Base-by-base conservation (phyloP, 768 basidiomycete genomes). In the Amanita jacksonii region DNA sequence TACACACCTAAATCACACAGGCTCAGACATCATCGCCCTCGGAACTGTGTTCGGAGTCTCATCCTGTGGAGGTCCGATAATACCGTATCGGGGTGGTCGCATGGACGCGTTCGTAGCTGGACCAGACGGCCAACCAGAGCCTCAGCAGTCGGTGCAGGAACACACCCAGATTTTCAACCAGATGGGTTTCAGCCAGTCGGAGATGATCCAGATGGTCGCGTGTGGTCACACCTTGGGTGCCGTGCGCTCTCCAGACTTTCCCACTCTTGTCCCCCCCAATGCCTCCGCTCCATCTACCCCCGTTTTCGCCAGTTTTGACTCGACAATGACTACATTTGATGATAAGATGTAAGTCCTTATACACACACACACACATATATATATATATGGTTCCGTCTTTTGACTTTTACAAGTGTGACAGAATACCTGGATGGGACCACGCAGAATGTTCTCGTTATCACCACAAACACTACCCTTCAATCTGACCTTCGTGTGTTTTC, bases 181-280 rank as follows among this genome's bases (percentile, higher is more conserved):
- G 7, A 59, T 64, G 51, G 73, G 73, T 3, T 74, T 72, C 50
- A 63, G 58, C 8, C 53, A 56, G 19, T 49, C 58, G n/a, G 70
- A 74, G 46, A 74, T 74, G 72, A 73, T 74, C 45, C 60, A 65
- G 43, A 63, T 75, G 37, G 65, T 67, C 16, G 70, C 71, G 2
- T 75, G 73, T 49, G 73, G 73, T 4, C 73, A 75, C 50, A 70
- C 70, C 6, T 59, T 74, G 42, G 73, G 73, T 45, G 67, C 70
- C 33, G 69, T 73, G 4, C 64, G 71, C 30, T 68, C 65, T 48
- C 53, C 62, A 3, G 70, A 68, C 43, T 72, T 72, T 41, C 70
- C 73, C 3, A 51, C 54, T n/a, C 57, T 72, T 8, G 70, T 72
- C 4, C 49, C 68, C 13, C 56, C 66, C 13, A 54, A 54, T 32